Base-by-base conservation (phyloP, 768 basidiomycete species). In the Hygrocybe punicea region DNA sequence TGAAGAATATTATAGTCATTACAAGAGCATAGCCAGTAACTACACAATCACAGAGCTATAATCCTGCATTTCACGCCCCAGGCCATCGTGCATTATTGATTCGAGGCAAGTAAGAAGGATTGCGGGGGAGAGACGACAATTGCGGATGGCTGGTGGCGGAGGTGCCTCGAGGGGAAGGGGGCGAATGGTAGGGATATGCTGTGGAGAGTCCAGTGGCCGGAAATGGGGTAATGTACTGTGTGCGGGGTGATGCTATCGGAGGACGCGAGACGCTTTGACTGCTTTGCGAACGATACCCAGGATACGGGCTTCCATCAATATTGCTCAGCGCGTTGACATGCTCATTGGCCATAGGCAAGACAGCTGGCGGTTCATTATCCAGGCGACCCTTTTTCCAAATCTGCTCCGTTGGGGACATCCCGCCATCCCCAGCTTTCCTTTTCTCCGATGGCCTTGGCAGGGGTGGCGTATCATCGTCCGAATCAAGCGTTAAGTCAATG, bases 401-500 rank as follows among this genome's bases (percentile, higher is more conserved):
- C 59, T 79, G 81, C 63, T 87, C 87, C 4, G 85, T 80, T 7
- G 82, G 81, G 14, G 84, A 81, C 1, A 67, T 69, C 11, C 81
- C 84, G 8, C 76, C 71, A 10, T 82, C 81, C 5, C 76, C 69
- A 9, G 81, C 81, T 64, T 85, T 88, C 63, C 88, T 81, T 64
- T 87, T 88, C 62, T 75, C 80, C 9, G 68, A 54, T 58, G 72
- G 69, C n/a, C 65, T 71, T 10, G 71, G 59, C 48, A 66, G 70
- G 10, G 70, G 65, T 53, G 67, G 63, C 25, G 78, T 81, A 19
- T 93, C 92, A 11, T 89, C 88, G 56, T 91, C 88, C 21, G 84
- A 84, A 64, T 91, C 89, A 58, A 86, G 73, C 3, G 93, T 94
- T 57, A 96, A 73, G 67, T 96, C 93, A 60, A 95, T 94, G 44